These are phyloP conservation scores for Pseudohalonectria lignicola DNA, from an alignment of 2,329 filamentous ascomycete genomes.

Conservation along the genomic window DNA sequence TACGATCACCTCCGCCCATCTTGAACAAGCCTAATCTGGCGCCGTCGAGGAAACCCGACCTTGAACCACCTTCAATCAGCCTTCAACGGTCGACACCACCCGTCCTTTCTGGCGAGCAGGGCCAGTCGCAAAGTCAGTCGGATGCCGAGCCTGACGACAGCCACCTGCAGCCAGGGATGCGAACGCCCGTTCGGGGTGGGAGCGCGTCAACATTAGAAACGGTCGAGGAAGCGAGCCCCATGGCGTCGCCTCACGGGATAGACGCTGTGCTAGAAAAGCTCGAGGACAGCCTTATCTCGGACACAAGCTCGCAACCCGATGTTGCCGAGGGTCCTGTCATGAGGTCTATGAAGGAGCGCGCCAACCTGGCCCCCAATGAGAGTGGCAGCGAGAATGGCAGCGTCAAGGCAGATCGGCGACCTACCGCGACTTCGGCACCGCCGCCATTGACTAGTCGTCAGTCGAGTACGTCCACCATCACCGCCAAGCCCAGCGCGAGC, in stretches of 20 bases:
- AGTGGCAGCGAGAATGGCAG: slow-evolving; percentile 58
- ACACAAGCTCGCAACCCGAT: slow-evolving; percentile 28
- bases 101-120: slow-evolving; percentile 23
- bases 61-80: slow-evolving; percentile 39
- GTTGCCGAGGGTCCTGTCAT: slow-evolving; percentile 22
- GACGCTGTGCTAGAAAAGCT: slow-evolving; percentile 39
- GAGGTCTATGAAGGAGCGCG: slow-evolving; percentile 33
- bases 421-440: slow-evolving; percentile 30
- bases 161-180: slow-evolving; percentile 38
- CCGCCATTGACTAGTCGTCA: slow-evolving; percentile 50
- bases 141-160: slow-evolving; percentile 44
- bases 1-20: slow-evolving; percentile 65
- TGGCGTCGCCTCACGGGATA: slow-evolving; percentile 50
- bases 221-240: slow-evolving; percentile 79
- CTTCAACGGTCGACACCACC: slow-evolving; percentile 39
- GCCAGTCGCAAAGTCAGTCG: slow-evolving; percentile 24
- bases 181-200: slow-evolving; percentile 49
- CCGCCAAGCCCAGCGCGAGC: slow-evolving; percentile 37
- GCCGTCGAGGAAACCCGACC: slow-evolving; percentile 32
- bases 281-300: slow-evolving; percentile 34
- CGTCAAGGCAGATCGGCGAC: slow-evolving; percentile 30
- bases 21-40: slow-evolving; percentile 32
- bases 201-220: slow-evolving; percentile 66
- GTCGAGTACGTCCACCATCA: slow-evolving; percentile 48
- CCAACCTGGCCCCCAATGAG: slow-evolving; percentile 37